Base-by-base conservation (phyloP, 1,284 basidiomycete genomes). In the Hypsizygus ulmarius region DNA sequence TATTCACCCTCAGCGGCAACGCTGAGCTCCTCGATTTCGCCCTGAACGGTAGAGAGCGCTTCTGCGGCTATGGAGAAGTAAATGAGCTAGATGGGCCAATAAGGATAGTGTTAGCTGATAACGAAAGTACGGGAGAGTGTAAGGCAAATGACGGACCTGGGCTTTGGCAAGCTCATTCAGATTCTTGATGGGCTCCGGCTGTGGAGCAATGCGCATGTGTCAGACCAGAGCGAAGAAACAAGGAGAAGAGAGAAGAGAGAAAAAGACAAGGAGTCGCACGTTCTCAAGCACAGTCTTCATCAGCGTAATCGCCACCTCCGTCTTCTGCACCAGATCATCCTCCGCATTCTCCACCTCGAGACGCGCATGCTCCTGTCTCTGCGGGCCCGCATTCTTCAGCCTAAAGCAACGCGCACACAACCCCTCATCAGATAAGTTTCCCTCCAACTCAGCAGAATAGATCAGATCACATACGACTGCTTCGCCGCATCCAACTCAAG, bases 211-310 rank as follows among this genome's bases (percentile, higher is more conserved):
- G 34, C 28, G 30, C 16, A 27, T 12, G 29, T 25, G 21, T 25
- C 7, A 25, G 21, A 25, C 7, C 7, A 7, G 4, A 25, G 21
- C 7, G 7, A 3, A 25, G 21, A 4, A 7, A 30, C 30, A 49
- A 27, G 18, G 41, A 32, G 28, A 32, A 14, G 3, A 6, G 30
- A 2, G 32, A 36, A 11, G 5, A 33, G 9, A 47, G 39, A 43
- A 37, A 37, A 37, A 9, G 30, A 12, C 38, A 36, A 30, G 45
- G 47, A n/a, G 16, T 74, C 87, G 43, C 57, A 93, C 90, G 71
- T 97, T 97, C 63, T 98, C 95, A 36, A 98, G 79, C 10, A 98
- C 95, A 34, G 90, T 88, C 78, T 98, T 97, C 96, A 98, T 98
- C 50, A 97, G 79, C 10, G 90, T 93, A 64, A 99, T 98, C 1